Evolutionary conservation across 495 filamentous ascomycete species (phyloP), one percentile per base, ranked within the genome.

Genomic region (Neurospora sp.): DNA sequence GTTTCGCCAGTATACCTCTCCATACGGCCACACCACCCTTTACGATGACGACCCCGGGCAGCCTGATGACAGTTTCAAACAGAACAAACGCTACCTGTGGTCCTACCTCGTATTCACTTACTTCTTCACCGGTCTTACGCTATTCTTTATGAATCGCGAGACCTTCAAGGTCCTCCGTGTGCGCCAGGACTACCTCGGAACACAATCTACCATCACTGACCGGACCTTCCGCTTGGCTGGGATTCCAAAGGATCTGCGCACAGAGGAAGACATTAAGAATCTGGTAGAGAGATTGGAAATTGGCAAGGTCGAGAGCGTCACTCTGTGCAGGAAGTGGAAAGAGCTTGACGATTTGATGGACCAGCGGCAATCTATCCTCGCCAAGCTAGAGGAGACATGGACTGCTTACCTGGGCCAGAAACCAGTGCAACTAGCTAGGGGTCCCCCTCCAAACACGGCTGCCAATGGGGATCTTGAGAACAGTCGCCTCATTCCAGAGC

Each of bases 71-170:
- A 85, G 83, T 66, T 76, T 77, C 72, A 77, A 78, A 27, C 59
- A 74, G 8, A 79, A 83, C 46, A 79, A 78, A 39, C 81, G 81
- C 38, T 97, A 96, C 78, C 84, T 98, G n/a, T 98, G 94, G 94
- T 93, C 95, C 70, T 97, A 98, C 78, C 86, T 98, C 11, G 84
- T 91, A 37, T 98, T 98, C 77, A 91, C 94, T 8, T 99, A 97
- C 82, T 82, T 98, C 37, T 98, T 98, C 80, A 95, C 90, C 18
- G 89, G 85, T 0, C 81, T 98, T 46, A 91, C 90, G 0, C 81
- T 98, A n/a, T 97, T 93, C 77, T 85, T 97, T 76, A 88, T 97
- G 76, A 84, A 94, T 38, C 87, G 86, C 18, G 90, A 97, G 81
- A 98, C 96, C 1, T 86, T 89, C 73, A 91, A 89, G 71, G 90